Conservation (phyloP, 352 stramenopile species). For the Globisporangium middletonii region DNA sequence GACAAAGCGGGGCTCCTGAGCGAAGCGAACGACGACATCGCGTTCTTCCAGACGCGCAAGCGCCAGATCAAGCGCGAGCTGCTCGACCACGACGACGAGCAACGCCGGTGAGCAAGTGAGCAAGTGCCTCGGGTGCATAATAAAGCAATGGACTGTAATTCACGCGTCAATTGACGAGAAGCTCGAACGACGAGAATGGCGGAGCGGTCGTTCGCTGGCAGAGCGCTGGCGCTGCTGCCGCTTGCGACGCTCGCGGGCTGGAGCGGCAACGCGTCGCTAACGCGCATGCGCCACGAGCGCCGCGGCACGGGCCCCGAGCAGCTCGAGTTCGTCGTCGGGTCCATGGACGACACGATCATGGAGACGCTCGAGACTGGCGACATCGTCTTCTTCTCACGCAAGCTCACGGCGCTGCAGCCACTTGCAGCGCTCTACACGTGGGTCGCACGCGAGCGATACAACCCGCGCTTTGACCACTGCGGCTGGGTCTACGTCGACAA, state of each 20-base stretch:
- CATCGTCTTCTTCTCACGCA: slow-evolving; percentile 71
- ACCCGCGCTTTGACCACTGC: slow-evolving; percentile 76
- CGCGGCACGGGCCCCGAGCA: slow-evolving; percentile 22
- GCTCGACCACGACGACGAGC: slow-evolving; percentile 8
- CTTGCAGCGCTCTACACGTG: slow-evolving; percentile 64
- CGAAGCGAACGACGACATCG: slow-evolving; percentile 36
- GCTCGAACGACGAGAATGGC: slow-evolving; percentile 1
- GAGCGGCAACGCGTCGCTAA: slow-evolving; percentile 61
- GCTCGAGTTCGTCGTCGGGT: slow-evolving; percentile 66
- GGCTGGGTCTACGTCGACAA: slow-evolving; percentile 79
- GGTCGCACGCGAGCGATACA: slow-evolving; percentile 39
- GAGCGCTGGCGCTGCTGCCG: slow-evolving; percentile 51
- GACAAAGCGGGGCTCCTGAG: slow-evolving; percentile 14
- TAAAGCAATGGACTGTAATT: neutral
- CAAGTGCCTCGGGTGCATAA: neutral
- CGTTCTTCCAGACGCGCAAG: slow-evolving; percentile 37
- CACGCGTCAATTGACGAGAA: neutral
- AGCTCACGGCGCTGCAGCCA: slow-evolving; percentile 66
- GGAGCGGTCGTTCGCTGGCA: slow-evolving; percentile 25
- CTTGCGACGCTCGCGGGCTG: slow-evolving; percentile 48
- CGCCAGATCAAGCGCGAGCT: slow-evolving; percentile 25
- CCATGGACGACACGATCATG: slow-evolving; percentile 85
- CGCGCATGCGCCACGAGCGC: slow-evolving; percentile 39
- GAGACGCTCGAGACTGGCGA: slow-evolving; percentile 84
- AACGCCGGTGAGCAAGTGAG: neutral